Base-by-base conservation (phyloP, 139 green algal species). In the Trebouxia sp. region DNA sequence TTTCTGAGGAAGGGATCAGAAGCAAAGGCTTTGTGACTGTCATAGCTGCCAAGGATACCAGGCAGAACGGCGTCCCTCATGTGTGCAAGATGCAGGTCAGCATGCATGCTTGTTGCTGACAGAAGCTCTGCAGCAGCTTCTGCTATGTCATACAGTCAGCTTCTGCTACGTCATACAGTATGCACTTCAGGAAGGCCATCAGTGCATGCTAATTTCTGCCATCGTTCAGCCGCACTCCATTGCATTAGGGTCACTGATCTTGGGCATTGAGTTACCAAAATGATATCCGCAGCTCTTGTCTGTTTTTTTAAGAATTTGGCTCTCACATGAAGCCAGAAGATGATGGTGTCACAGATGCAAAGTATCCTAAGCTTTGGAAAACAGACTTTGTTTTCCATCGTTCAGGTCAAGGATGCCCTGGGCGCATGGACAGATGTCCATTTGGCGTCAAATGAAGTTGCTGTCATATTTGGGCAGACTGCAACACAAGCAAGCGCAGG, bases 361-460 rank as follows among this genome's bases (percentile, higher is more conserved):
- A n/a, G n/a, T n/a, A n/a, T n/a, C n/a, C n/a, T n/a, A n/a, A n/a
- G n/a, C n/a, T n/a, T n/a, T n/a, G n/a, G n/a, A n/a, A n/a, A n/a
- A n/a, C n/a, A n/a, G n/a, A n/a, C n/a, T n/a, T n/a, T n/a, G n/a
- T n/a, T n/a, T n/a, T n/a, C n/a, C n/a, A n/a, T n/a, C 47, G 14
- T 78, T 15, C 35, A 80, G 75, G 75, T 80, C 28, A 80, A 65
- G 75, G 75, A 80, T 28, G 47, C 45, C 12, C 6, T 58, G 10
- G 76, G 76, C 9, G 43, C 12, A 26, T 81, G 76, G 76, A 81
- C 38, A 55, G 51, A 81, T 56, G 76, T 81, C 10, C 20, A n/a
- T 3, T 35, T 72, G 15, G 30, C 11, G 6, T n/a, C 22, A 22
- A 11, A 81, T 51, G 76, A 81, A 37, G 76, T 72, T 1, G 76